Evolutionary conservation across 2,329 filamentous ascomycete genomes (phyloP).

Genomic region (Metarhizium robertsii): DNA sequence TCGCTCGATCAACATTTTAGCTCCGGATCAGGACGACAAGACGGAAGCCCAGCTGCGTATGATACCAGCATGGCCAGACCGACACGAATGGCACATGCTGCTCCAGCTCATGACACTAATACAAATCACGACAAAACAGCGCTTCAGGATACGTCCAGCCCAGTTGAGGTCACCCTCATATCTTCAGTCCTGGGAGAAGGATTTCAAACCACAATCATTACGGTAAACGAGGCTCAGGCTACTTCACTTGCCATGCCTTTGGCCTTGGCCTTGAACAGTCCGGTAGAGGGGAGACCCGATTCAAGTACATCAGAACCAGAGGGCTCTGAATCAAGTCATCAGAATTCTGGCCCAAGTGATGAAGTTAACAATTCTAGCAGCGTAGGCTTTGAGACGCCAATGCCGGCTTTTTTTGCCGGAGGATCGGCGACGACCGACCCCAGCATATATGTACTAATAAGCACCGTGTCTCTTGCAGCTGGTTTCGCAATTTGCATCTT

Average conservation of each 20-base stretch:
- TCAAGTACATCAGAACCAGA: background rate
- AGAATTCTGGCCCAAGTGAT: background rate
- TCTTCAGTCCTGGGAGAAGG: slow-evolving; percentile 11
- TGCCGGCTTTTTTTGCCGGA: slow-evolving; percentile 2
- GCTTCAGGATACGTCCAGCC: background rate
- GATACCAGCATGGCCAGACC: background rate
- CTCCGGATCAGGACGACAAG: background rate
- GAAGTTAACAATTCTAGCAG: background rate
- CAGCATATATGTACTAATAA: background rate
- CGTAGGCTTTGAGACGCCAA: background rate
- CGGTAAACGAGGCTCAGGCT: slow-evolving; percentile 3
- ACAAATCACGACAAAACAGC: background rate
- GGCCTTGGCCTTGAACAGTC: background rate
- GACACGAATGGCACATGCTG: background rate
- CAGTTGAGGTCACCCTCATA: slow-evolving; percentile 15
- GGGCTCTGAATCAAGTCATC: background rate
- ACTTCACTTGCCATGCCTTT: background rate
- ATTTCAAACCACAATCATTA: slow-evolving; percentile 12
- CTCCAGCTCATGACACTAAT: background rate
- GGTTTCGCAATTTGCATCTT: background rate
- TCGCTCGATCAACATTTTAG: background rate
- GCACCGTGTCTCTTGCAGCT: background rate
- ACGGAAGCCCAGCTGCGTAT: background rate
- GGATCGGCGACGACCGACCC: background rate
- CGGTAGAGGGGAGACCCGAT: background rate